These are phyloP conservation scores for Osmanthus fragrans DNA, from an alignment of 257 asterid species.

Conservation along the genomic window DNA sequence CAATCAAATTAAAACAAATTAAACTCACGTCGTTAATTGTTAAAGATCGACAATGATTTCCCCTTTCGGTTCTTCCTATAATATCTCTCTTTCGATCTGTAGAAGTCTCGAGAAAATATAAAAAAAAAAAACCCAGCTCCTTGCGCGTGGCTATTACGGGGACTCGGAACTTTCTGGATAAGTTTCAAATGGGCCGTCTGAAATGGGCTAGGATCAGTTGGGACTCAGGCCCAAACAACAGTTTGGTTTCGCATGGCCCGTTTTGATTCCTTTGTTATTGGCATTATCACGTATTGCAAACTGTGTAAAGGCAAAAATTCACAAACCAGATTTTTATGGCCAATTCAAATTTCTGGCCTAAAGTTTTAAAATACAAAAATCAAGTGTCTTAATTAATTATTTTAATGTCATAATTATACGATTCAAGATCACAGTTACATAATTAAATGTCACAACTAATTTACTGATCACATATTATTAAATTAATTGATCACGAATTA, in stretches of 20 bases:
- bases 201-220: background rate
- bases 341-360: too few relatives aligned
- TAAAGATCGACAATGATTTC: background rate
- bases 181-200: background rate
- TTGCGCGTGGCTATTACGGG: background rate
- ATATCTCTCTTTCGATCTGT: background rate
- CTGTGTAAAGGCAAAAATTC: too few relatives aligned
- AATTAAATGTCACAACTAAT: too few relatives aligned
- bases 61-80: background rate
- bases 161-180: background rate
- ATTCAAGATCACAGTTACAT: too few relatives aligned
- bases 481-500: too few relatives aligned
- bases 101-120: background rate
- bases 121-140: rapidly evolving
- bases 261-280: too few relatives aligned
- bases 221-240: background rate
- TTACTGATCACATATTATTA: too few relatives aligned
- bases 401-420: too few relatives aligned
- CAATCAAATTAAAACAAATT: background rate
- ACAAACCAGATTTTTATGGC: too few relatives aligned
- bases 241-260: background rate
- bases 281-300: too few relatives aligned
- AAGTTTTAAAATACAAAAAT: too few relatives aligned
- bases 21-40: background rate
- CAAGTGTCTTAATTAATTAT: too few relatives aligned